These are phyloP conservation scores for Melanopsichium pennsylvanicum DNA, from an alignment of 1,284 basidiomycete genomes.

Conservation along the genomic window DNA sequence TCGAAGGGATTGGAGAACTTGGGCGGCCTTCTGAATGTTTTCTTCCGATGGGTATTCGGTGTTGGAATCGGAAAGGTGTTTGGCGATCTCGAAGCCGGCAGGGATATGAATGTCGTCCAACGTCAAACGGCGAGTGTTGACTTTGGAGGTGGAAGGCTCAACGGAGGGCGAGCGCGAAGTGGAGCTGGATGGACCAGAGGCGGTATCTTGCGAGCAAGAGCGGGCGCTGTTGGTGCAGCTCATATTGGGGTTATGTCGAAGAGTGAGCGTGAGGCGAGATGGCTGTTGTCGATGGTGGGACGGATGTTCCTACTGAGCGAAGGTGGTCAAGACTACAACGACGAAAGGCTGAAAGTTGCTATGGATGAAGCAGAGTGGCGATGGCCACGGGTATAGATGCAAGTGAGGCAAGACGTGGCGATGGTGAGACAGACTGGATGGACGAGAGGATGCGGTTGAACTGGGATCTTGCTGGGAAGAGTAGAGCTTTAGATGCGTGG, in stretches of 20 bases:
- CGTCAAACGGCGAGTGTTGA: conserved; percentile 22
- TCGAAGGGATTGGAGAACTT: conserved; percentile 38
- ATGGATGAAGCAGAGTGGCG: too few species aligned
- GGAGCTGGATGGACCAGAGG: conserved; percentile 18
- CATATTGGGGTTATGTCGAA: conserved; percentile 3
- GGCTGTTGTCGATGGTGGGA: neutral
- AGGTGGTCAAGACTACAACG: too few species aligned
- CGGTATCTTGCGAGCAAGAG: conserved; percentile 22
- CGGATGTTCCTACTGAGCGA: neutral
- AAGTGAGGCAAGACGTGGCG: too few species aligned
- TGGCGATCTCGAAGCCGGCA: conserved; percentile 44
- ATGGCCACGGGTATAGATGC: too few species aligned
- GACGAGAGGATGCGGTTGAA: too few species aligned
- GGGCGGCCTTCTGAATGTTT: conserved; percentile 39
- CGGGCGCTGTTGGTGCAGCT: conserved; percentile 29
- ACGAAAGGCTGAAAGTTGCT: too few species aligned
- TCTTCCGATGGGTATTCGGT: conserved; percentile 40
- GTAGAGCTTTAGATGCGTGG: too few species aligned
- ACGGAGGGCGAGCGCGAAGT: conserved; percentile 24
- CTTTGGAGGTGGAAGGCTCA: conserved; percentile 6
- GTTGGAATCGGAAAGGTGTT: conserved; percentile 18
- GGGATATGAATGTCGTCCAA: conserved; percentile 46
- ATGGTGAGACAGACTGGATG: too few species aligned
- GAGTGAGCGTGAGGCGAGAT: neutral
- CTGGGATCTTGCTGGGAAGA: too few species aligned